phyloP scores from a whole-genome alignment of 2,329 filamentous ascomycete species.

The Aspergillus sp. region DNA sequence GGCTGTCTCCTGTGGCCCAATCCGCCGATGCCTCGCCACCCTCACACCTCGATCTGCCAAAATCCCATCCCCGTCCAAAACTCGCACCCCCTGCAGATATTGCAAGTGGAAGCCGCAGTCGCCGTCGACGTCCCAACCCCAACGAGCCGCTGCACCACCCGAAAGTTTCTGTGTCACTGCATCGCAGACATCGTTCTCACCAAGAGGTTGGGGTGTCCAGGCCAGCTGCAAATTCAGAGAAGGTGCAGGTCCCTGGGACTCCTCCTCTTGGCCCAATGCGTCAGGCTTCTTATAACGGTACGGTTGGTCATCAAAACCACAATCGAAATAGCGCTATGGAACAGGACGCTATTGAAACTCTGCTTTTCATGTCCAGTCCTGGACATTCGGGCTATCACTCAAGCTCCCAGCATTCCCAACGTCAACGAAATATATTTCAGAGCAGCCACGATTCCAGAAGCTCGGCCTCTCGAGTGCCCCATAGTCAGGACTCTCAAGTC shows the following conservation, averaged over 20 bases:
- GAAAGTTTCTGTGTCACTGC: constrained; percentile 26
- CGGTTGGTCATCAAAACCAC: constrained; percentile 30
- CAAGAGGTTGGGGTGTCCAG: constrained; percentile 29
- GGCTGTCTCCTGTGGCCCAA: constrained; percentile 15
- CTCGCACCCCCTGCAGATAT: constrained; percentile 51
- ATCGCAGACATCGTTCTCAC: constrained; percentile 37
- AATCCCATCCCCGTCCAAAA: constrained; percentile 29
- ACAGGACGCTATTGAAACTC: constrained; percentile 53
- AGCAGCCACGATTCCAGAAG: constrained; percentile 30
- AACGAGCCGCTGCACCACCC: constrained; percentile 30
- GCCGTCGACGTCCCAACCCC: constrained; percentile 42
- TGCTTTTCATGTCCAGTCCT: constrained; percentile 54
- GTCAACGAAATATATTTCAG: constrained; percentile 21
- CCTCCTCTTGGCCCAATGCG: constrained; percentile 33
- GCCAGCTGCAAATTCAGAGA: constrained; percentile 23
- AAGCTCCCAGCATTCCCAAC: constrained; percentile 38
- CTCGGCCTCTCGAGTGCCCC: constrained; percentile 13
- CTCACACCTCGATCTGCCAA: constrained; percentile 20
- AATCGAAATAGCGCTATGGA: constrained; percentile 51
- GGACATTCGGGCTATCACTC: constrained; percentile 49
- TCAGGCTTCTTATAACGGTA: constrained; percentile 26
- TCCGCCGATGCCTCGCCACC: constrained; percentile 17
- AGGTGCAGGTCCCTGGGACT: constrained; percentile 31
- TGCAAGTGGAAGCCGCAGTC: constrained; percentile 31
- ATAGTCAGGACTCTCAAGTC: constrained; percentile 22